Conservation (phyloP, 805 yeast genomes). For the Wickerhamiella alocasiicola region DNA sequence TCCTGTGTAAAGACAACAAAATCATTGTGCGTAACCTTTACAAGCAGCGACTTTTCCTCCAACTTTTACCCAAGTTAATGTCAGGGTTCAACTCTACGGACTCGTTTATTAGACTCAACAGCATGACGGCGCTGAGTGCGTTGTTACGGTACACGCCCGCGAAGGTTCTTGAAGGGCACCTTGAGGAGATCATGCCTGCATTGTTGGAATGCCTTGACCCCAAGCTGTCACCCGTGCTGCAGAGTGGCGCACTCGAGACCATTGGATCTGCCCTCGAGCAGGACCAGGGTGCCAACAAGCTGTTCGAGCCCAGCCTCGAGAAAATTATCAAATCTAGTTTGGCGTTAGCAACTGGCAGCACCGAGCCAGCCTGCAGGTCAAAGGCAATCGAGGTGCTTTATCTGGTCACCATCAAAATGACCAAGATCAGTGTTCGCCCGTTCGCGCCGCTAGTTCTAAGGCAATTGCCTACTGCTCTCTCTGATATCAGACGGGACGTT, state of each 20-base stretch:
- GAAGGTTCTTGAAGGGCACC: conserved; percentile 50
- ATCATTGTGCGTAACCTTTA: conserved; percentile 54
- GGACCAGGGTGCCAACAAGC: conserved; percentile 40
- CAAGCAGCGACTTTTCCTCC: conserved; percentile 67
- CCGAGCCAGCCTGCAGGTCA: neutral
- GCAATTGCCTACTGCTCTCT: conserved; percentile 42
- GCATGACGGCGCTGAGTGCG: conserved; percentile 53
- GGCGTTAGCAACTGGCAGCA: neutral
- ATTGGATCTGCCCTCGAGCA: conserved; percentile 36
- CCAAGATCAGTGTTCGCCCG: conserved; percentile 35
- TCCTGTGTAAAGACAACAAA: conserved; percentile 42
- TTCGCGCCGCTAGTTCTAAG: conserved; percentile 39
- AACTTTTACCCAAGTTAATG: conserved; percentile 45
- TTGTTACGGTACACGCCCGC: conserved; percentile 54
- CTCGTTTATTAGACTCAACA: conserved; percentile 33
- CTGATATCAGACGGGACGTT: conserved; percentile 61
- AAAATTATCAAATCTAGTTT: conserved; percentile 31
- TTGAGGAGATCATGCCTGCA: conserved; percentile 55
- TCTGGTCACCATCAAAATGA: conserved; percentile 17
- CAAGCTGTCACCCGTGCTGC: conserved; percentile 33
- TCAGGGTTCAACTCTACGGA: conserved; percentile 30
- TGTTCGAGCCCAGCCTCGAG: conserved; percentile 42
- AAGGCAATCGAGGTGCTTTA: conserved; percentile 6
- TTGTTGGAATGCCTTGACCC: conserved; percentile 50
- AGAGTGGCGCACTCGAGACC: conserved; percentile 50